Evolutionary conservation across 768 basidiomycete genomes (phyloP).

Genomic region (Lentinula boryana): DNA sequence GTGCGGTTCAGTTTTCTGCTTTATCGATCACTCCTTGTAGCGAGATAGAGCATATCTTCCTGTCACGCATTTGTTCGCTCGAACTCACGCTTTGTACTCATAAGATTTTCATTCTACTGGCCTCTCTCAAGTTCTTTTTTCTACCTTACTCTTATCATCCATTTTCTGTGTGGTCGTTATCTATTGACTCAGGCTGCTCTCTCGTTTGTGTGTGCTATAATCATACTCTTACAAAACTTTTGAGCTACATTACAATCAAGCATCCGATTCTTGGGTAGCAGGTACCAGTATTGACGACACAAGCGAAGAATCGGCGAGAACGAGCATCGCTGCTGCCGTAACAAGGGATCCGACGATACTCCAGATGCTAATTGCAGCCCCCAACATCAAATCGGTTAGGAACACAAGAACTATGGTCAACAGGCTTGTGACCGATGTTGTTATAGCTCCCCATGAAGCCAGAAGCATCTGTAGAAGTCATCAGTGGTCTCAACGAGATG

Average conservation of each 20-base stretch:
- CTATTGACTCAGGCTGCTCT: conserved; percentile 8
- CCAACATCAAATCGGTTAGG: conserved; percentile 47
- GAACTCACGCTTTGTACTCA: conserved; percentile 14
- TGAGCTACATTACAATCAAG: conserved; percentile 4
- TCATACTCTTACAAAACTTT: background rate
- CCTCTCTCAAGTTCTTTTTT: background rate
- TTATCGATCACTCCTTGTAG: conserved; percentile 10
- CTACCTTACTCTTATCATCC: conserved; percentile 11
- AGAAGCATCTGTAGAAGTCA: background rate
- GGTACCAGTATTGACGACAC: background rate
- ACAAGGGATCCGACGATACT: conserved; percentile 53
- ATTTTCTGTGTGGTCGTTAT: conserved; percentile 9
- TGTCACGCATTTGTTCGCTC: conserved; percentile 17
- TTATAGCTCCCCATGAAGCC: conserved; percentile 48
- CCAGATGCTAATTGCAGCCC: conserved; percentile 40
- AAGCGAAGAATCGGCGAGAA: background rate
- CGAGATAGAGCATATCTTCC: conserved; percentile 15
- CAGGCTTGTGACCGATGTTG: conserved; percentile 59
- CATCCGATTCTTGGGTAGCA: background rate
- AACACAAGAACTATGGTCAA: conserved; percentile 66
- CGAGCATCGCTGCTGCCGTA: conserved; percentile 54
- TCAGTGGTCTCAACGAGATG: background rate
- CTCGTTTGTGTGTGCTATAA: conserved; percentile 9
- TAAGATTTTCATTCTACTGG: background rate
- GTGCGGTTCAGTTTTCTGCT: background rate